These are phyloP conservation scores for Brassica balearica DNA, from an alignment of 441 rosid genomes.

Conservation along the genomic window DNA sequence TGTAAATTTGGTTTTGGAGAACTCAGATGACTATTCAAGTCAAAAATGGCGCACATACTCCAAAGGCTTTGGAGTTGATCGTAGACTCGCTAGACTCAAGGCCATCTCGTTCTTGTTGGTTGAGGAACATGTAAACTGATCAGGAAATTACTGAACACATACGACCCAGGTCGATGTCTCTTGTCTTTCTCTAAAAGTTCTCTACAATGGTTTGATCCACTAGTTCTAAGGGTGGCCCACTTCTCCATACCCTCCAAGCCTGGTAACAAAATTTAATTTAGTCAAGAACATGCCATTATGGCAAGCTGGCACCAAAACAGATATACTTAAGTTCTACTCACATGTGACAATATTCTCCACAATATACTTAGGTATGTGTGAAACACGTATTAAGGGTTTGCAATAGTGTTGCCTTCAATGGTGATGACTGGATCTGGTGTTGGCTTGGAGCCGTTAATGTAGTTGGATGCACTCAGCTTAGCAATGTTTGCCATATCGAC, in stretches of 20 bases:
- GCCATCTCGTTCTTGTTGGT: neutral
- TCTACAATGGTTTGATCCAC: neutral
- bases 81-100: neutral
- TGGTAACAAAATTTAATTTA: conserved; percentile 2
- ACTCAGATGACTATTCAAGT: conserved; percentile 8
- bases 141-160: neutral
- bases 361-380: no score
- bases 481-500: no score
- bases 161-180: neutral
- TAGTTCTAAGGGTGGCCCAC: neutral
- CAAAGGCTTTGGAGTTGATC: conserved; percentile 1
- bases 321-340: neutral
- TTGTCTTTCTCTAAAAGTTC: neutral
- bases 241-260: neutral
- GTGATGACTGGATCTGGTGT: no score
- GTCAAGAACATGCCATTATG: neutral
- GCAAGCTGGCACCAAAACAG: neutral
- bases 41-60: neutral
- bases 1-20: neutral
- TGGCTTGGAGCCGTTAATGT: no score
- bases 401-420: no score
- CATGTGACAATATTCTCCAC: neutral
- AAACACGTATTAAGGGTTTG: no score
- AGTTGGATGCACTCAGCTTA: no score
- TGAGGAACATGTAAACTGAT: neutral